Base-by-base conservation (phyloP, 2,329 filamentous ascomycete genomes). In the Lasiodiplodia theobromae region DNA sequence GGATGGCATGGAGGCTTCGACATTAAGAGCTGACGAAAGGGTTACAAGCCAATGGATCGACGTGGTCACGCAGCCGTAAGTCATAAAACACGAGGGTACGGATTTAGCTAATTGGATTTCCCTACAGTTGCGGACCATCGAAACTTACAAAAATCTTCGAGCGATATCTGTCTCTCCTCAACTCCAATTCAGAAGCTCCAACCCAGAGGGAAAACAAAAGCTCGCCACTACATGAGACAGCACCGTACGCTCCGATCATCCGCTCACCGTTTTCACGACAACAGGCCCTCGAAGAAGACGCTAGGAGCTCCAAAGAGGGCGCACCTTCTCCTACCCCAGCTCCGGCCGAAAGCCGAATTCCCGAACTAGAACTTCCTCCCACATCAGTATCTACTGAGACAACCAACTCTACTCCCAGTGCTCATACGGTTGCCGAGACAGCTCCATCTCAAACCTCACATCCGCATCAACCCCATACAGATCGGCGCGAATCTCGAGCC, bases 111-210 rank as follows among this genome's bases (percentile, higher is more conserved):
- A 23, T 21, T 4, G 6, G 11, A 47, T 10, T n/a, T 10, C 23
- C 2, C 16, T 7, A 3, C n/a, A 65, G 62, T 11, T 77, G 77
- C 25, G 78, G 78, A 37, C 78, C 78, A 18, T 76, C 77, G 67
- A 80, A 80, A 69, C 72, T 80, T 65, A 74, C 76, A 47, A 78
- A 75, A 56, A 76, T 77, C 4, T 69, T 80, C 2, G 63, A 66
- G 4, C 51, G 52, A 14, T 65, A 54, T 16, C 5, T 65, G 3
- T 34, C n/a, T 2, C 49, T 34, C 3, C 51, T 53, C 12, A 21
- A 47, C 8, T 47, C 44, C 7, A 4, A 47, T 3, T 47, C 44
- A 21, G 44, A 47, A 11, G 44, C 44, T 21, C 44, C 44, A 21
- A 12, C 7, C 2, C 44, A n/a, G 5, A n/a, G 2, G 8, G 62